A percentile compares a stretch with the other conserved stretches of the same genome.
phyloP scores from a whole-genome alignment of 2,329 filamentous ascomycete genomes.

The Daldinia eschscholtzii region DNA sequence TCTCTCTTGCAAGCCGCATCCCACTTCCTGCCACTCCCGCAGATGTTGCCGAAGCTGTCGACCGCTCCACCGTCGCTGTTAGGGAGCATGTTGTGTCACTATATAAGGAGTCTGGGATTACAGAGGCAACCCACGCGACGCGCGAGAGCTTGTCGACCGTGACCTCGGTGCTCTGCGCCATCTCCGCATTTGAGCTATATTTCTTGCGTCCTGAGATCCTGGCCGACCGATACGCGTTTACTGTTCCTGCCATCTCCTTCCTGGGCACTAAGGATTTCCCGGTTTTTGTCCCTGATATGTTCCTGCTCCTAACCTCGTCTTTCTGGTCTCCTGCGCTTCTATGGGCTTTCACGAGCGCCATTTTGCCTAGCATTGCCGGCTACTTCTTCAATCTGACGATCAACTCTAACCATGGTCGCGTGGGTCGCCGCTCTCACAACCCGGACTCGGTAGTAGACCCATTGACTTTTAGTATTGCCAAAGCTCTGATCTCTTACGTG shows the following conservation, averaged over 20 bases:
- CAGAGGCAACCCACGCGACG: slow-evolving; percentile 72
- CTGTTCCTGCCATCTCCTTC: slow-evolving; percentile 71
- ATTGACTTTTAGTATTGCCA: slow-evolving; percentile 88
- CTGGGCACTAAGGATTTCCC: slow-evolving; percentile 70
- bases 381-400: slow-evolving; percentile 92
- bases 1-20: slow-evolving; percentile 70
- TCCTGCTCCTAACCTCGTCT: slow-evolving; percentile 76
- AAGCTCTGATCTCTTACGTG: slow-evolving; percentile 84
- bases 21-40: slow-evolving; percentile 85
- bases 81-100: slow-evolving; percentile 73
- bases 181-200: slow-evolving; percentile 77
- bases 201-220: slow-evolving; percentile 78
- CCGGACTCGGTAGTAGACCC: slow-evolving; percentile 80
- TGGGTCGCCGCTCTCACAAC: slow-evolving; percentile 57
- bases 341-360: slow-evolving; percentile 79
- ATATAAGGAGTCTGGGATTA: slow-evolving; percentile 75
- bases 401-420: slow-evolving; percentile 58
- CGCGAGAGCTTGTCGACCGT: slow-evolving; percentile 80
- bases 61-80: slow-evolving; percentile 75
- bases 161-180: slow-evolving; percentile 75
- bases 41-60: slow-evolving; percentile 80
- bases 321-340: slow-evolving; percentile 88
- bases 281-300: slow-evolving; percentile 83
- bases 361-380: slow-evolving; percentile 77
- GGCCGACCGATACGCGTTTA: slow-evolving; percentile 78